Evolutionary conservation across 768 basidiomycete species (phyloP), one percentile per base, ranked within the genome.

Genomic region (Boletus edulis): DNA sequence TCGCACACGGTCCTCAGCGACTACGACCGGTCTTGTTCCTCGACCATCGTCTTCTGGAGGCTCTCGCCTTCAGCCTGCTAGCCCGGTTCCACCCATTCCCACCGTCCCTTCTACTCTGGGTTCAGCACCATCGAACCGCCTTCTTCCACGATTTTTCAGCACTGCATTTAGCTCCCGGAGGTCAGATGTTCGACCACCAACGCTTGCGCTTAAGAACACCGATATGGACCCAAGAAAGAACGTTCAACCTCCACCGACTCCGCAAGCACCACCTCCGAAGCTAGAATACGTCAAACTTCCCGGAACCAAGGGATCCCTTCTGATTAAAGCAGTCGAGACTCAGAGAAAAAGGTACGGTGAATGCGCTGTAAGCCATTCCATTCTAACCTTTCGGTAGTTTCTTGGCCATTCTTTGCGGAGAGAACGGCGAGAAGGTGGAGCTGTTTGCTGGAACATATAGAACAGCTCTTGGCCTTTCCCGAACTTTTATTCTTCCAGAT

Each of bases 221-320:
- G 79, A 81, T 47, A 51, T 63, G 22, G 82, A 84, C n/a, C 59
- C 63, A 5, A 61, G 67, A 46, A 76, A 70, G 56, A 70, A 68
- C 31, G 56, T 69, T 13, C 69, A 69, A 15, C 57, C 72, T 11
- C 71, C 74, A 2, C 50, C 71, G 3, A 63, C 77, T 9, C 70
- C 77, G 4, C 85, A 83, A 57, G 72, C 81, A 3, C 85, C 89
- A 20, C 86, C 91, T 11, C 89, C 91, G 1, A 93, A 94, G 68
- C 72, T 95, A 38, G 93, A 95, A 69, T 94, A 93, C 63, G 88
- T 94, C 54, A 96, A 96, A 72, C 79, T 96, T 11, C 93, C 94
- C 3, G 89, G 93, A 24, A 96, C 93, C 4, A 94, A 92, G 67
- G 88, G 89, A 49, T 84, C 93, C 10, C 65, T 94, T 17, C 73